Conservation (phyloP, 768 basidiomycete genomes). For the Calocybe cyanea region DNA sequence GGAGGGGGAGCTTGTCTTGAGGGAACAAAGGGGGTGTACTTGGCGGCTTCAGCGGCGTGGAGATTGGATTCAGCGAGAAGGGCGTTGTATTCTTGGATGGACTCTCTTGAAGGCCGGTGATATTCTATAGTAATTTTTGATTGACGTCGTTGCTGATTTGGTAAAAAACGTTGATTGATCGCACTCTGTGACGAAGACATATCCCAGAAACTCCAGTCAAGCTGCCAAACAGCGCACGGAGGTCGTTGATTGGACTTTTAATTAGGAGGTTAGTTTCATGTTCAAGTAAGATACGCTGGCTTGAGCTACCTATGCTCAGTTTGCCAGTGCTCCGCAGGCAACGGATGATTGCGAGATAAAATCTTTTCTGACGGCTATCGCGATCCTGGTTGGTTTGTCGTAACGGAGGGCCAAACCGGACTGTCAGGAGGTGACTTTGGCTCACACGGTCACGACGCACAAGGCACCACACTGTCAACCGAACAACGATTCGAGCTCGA, state of each 20-base stretch:
- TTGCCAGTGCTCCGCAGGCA: constrained; percentile 4
- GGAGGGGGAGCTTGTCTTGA: constrained; percentile 37
- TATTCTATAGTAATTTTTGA: constrained; percentile 75
- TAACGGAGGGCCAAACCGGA: too few species aligned
- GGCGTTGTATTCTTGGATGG: constrained; percentile 74
- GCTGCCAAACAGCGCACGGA: constrained; percentile 12
- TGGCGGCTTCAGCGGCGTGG: constrained; percentile 50
- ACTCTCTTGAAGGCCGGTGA: constrained; percentile 69
- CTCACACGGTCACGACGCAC: too few species aligned
- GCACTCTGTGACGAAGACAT: constrained; percentile 46
- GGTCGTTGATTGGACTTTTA: background rate
- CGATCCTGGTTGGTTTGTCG: constrained; percentile 16
- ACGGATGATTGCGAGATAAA: constrained; percentile 14
- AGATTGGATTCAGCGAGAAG: constrained; percentile 60
- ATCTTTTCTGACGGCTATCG: constrained; percentile 18
- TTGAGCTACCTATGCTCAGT: constrained; percentile 7
- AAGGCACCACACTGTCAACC: too few species aligned
- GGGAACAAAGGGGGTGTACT: constrained; percentile 31
- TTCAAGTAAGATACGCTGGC: constrained; percentile 3
- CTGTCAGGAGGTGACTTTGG: too few species aligned
- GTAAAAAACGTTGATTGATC: constrained; percentile 43
- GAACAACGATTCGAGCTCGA: too few species aligned
- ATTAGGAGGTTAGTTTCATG: background rate
- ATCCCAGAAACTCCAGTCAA: too few species aligned
- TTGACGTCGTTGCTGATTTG: constrained; percentile 40